Evolutionary conservation across 805 yeast genomes (phyloP).

Genomic region (Ogataea trehalophila): DNA sequence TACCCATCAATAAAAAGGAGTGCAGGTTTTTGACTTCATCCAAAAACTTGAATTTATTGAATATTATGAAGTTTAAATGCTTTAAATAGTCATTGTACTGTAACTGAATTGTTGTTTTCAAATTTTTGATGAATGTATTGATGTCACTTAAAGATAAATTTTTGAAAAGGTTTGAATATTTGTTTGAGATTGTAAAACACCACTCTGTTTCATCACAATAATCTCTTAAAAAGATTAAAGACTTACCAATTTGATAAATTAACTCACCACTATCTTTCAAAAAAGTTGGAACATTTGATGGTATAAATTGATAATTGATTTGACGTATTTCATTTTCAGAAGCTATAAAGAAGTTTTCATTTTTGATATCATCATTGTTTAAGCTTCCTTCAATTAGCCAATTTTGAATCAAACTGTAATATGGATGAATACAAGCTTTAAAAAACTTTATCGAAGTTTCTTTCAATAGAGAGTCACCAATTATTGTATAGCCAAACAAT

Average conservation of each 20-base stretch:
- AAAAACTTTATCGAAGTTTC: conserved; percentile 41
- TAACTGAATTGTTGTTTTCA: conserved; percentile 33
- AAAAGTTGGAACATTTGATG: conserved; percentile 41
- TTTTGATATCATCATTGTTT: conserved; percentile 32
- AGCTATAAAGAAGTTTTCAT: conserved; percentile 57
- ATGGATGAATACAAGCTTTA: conserved; percentile 47
- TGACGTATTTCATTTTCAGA: neutral
- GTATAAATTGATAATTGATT: conserved; percentile 2
- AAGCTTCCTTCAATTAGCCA: conserved; percentile 74
- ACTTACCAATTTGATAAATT: conserved; percentile 67
- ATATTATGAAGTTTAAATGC: conserved; percentile 46
- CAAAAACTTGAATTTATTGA: conserved; percentile 43
- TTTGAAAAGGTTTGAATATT: conserved; percentile 5
- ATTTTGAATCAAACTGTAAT: conserved; percentile 48
- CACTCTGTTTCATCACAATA: conserved; percentile 68
- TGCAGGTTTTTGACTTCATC: conserved; percentile 59
- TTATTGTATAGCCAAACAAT: conserved; percentile 44
- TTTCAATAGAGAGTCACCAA: conserved; percentile 59
- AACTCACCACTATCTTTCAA: conserved; percentile 36
- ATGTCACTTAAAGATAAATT: no score
- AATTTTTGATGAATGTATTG: conserved; percentile 2
- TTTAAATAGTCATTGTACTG: conserved; percentile 51
- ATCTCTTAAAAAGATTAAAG: conserved; percentile 55
- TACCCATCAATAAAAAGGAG: conserved; percentile 62
- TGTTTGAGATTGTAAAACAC: conserved; percentile 27